Conservation (phyloP, 495 filamentous ascomycete species). For the Gamarada debralockiae region DNA sequence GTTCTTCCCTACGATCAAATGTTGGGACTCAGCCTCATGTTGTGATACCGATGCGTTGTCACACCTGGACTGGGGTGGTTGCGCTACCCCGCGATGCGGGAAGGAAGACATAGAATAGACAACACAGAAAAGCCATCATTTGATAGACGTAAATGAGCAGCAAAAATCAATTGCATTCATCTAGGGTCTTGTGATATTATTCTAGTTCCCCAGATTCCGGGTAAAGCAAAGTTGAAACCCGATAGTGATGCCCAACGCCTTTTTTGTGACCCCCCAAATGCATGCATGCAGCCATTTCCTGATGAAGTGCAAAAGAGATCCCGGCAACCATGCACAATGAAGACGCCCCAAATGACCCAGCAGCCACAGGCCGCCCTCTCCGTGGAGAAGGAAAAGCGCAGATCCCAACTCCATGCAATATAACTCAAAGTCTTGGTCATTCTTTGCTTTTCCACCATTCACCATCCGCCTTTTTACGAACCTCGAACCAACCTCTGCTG, state of each 20-base stretch:
- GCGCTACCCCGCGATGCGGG: neutral
- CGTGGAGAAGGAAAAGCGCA: neutral
- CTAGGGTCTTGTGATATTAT: neutral
- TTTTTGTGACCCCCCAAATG: neutral
- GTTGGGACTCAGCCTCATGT: neutral
- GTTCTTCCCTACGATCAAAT: no score
- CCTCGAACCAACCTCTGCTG: constrained; percentile 1
- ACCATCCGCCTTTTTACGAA: no score
- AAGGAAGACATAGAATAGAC: neutral
- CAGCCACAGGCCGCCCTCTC: neutral
- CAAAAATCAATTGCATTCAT: neutral
- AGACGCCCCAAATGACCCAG: neutral
- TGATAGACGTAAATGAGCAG: neutral
- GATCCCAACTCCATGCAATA: no score
- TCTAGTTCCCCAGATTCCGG: neutral
- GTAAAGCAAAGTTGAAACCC: neutral
- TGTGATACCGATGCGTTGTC: neutral
- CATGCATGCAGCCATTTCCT: neutral
- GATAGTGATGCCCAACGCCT: neutral
- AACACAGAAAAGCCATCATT: neutral
- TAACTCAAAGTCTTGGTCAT: no score
- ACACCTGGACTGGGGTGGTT: neutral
- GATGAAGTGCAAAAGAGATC: neutral
- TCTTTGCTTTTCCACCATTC: no score
- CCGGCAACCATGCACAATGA: neutral